phyloP scores from a whole-genome alignment of 2,329 filamentous ascomycete genomes.

The Polychaeton citri region DNA sequence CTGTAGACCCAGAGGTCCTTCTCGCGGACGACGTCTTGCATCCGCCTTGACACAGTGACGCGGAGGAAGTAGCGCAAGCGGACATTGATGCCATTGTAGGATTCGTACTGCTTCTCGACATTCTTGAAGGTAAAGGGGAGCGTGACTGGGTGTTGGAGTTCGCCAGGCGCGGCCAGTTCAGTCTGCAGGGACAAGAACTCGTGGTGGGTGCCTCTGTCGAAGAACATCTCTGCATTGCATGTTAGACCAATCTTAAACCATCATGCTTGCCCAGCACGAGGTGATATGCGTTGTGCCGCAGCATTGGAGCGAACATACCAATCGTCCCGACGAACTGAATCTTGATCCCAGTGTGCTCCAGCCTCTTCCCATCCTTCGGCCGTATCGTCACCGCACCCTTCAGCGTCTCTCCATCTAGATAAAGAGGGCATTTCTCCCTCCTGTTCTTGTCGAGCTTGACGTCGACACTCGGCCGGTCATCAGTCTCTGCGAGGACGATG shows the following conservation, averaged over 20 bases:
- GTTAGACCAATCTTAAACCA: not conserved
- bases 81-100: slow-evolving; percentile 98
- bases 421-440: slow-evolving; percentile 89
- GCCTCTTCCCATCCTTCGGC: slow-evolving; percentile 92
- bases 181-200: slow-evolving; percentile 96
- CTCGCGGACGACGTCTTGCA: slow-evolving; percentile 96
- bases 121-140: slow-evolving; percentile 99
- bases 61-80: slow-evolving; percentile 97
- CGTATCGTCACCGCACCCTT: slow-evolving; percentile 90
- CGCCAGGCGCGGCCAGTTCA: slow-evolving; percentile 89
- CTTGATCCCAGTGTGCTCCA: slow-evolving; percentile 98
- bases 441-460: slow-evolving; percentile 98
- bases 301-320: slow-evolving; percentile 46
- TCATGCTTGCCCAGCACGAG: not conserved
- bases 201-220: slow-evolving; percentile 97
- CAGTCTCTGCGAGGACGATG: slow-evolving; percentile 88
- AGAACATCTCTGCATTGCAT: slow-evolving; percentile 74
- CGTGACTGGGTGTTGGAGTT: slow-evolving; percentile 96
- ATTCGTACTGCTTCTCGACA: slow-evolving; percentile 99
- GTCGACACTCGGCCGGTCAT: slow-evolving; percentile 89
- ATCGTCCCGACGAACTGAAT: slow-evolving; percentile 99
- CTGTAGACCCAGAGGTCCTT: slow-evolving; percentile 99
- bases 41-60: slow-evolving; percentile 88
- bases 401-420: slow-evolving; percentile 96
- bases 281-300: not conserved